Evolutionary conservation across 169 alveolate species (phyloP).

Genomic region (Blepharisma undulans): DNA sequence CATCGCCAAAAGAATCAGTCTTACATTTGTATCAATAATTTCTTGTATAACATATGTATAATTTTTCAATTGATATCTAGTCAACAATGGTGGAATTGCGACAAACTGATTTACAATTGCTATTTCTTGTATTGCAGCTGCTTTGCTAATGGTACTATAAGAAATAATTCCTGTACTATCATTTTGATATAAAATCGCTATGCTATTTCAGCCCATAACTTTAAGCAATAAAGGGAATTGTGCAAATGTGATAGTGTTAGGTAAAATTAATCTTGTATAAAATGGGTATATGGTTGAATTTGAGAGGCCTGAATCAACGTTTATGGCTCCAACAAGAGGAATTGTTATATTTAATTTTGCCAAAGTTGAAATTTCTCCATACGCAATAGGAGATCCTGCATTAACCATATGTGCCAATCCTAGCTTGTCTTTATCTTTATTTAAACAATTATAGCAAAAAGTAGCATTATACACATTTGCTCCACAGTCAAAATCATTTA

Average conservation of each 20-base stretch:
- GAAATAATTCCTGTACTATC: too few relatives aligned
- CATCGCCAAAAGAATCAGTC: background rate
- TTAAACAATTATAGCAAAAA: background rate
- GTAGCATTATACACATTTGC: background rate
- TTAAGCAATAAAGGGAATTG: too few relatives aligned
- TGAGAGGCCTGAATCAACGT: background rate
- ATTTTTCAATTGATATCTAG: background rate
- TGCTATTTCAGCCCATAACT: too few relatives aligned
- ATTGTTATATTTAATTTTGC: background rate
- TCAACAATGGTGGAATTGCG: too few relatives aligned
- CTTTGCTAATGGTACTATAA: too few relatives aligned
- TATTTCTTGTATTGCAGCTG: too few relatives aligned
- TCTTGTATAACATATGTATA: background rate
- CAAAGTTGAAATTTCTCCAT: background rate
- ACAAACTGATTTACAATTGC: too few relatives aligned
- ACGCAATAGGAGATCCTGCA: too few relatives aligned
- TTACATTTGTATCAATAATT: background rate
- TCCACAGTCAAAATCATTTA: slow-evolving; percentile 23
- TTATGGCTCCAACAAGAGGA: background rate
- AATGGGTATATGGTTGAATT: background rate
- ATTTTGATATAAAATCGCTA: too few relatives aligned
- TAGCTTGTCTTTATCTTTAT: background rate
- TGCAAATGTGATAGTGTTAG: too few relatives aligned
- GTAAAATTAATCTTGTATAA: background rate
- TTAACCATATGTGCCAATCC: background rate